Evolutionary conservation across 306 rosid genomes (phyloP), one percentile per base, ranked within the genome.

Genomic region (Dryas octopetala): DNA sequence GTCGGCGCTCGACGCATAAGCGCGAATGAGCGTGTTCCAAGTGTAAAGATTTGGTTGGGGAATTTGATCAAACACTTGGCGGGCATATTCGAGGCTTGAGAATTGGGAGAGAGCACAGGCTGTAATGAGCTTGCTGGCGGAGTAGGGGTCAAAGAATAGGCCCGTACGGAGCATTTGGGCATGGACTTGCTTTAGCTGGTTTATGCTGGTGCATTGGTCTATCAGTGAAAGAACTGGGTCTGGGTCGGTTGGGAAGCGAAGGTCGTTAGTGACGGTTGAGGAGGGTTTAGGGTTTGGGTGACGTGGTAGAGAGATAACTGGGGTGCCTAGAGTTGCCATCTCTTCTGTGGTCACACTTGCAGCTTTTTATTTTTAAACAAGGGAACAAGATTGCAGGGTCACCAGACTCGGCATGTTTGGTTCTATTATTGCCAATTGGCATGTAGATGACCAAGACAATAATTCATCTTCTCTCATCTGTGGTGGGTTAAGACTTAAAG

Each of bases 21-120:
- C 91, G 9, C 90, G 90, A 82, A 89, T 87, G 52, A 87, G 83
- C 32, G 76, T 84, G 81, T 89, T 89, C 95, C 95, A 89, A 70
- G 88, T 75, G 76, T 77, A 89, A 52, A 87, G 87, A 80, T 87
- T 89, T 76, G 95, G 90, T 4, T 71, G 77, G 0, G 83, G 82
- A 74, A 89, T 87, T 87, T 84, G 85, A n/a, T 87, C 82, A 75
- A 89, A 89, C 73, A 87, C 70, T 38, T 66, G 80, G 77, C 62
- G 87, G 63, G 95, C 91, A 77, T 87, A 87, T 8, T 64, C 77
- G 74, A 85, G 87, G 73, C 77, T 76, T 5, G 95, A 83, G 80
- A 75, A 82, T 1, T 83, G 17, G 0, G 82, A 82, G 1, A 87
- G 74, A 9, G 87, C 86, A 16, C 61, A 74, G 12, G 80, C 86